These are phyloP conservation scores for Cystobasidiopsis lactophilus DNA, from an alignment of 768 basidiomycete species.

Conservation along the genomic window DNA sequence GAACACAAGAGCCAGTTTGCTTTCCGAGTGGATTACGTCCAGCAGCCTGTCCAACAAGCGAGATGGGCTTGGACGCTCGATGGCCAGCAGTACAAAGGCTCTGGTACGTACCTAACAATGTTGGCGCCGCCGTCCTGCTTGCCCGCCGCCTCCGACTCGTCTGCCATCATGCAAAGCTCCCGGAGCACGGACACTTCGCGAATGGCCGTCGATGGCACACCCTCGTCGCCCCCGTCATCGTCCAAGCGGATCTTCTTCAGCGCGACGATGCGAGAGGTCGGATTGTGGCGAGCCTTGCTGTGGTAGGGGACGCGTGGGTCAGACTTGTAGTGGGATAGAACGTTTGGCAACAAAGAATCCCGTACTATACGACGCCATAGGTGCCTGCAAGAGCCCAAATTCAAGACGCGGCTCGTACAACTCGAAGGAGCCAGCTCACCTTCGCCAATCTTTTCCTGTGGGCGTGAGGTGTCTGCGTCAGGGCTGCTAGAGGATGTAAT, in stretches of 20 bases:
- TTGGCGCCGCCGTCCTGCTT: slow-evolving; percentile 62
- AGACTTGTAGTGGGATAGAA: neutral
- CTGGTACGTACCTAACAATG: slow-evolving; percentile 48
- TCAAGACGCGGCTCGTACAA: neutral
- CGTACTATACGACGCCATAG: slow-evolving; percentile 10
- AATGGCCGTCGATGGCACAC: slow-evolving; percentile 92
- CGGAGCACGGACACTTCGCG: slow-evolving; percentile 92
- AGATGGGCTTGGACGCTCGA: neutral
- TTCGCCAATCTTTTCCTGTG: neutral
- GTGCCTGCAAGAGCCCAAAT: slow-evolving; percentile 5
- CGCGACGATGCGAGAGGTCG: slow-evolving; percentile 40
- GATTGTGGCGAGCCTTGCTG: neutral
- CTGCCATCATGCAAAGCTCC: slow-evolving; percentile 29
- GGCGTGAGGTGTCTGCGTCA: neutral
- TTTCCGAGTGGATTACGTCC: slow-evolving; percentile 90
- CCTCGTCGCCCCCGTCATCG: slow-evolving; percentile 71
- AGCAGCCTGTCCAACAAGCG: slow-evolving; percentile 38
- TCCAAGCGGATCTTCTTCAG: slow-evolving; percentile 97
- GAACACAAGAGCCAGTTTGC: slow-evolving; percentile 91
- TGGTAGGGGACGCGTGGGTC: neutral
- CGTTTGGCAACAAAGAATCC: neutral
- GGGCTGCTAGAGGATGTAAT: neutral
- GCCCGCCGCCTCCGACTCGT: slow-evolving; percentile 2
- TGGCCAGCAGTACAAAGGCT: no score
- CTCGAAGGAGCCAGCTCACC: neutral